These are phyloP conservation scores for Ustilago sp. DNA, from an alignment of 1,284 basidiomycete species.

Conservation along the genomic window DNA sequence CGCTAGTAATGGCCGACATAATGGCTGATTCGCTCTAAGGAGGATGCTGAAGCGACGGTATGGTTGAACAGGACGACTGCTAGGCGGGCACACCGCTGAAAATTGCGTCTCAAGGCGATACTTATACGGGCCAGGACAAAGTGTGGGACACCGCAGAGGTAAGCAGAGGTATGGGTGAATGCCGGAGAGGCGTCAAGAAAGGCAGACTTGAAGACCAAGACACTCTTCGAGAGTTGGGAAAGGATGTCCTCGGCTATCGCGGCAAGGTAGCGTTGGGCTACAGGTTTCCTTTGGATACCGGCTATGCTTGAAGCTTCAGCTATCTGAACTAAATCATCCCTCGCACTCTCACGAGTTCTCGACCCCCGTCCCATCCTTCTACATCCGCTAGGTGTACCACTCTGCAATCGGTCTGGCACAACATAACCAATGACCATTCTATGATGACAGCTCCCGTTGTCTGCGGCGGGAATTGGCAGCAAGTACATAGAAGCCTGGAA, in stretches of 20 bases:
- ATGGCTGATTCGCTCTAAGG: neutral
- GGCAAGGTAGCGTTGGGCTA: slow-evolving; percentile 8
- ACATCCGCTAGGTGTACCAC: neutral
- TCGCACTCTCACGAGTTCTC: neutral
- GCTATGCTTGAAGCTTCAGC: neutral
- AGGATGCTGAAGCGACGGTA: neutral
- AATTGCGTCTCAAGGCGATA: neutral
- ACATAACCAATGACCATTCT: neutral
- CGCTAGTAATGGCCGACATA: slow-evolving; percentile 31
- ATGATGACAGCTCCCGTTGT: neutral
- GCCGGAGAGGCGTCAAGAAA: no score
- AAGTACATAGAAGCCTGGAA: neutral
- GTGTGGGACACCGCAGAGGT: slow-evolving; percentile 31
- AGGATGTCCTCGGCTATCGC: slow-evolving; percentile 21
- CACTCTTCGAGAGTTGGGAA: neutral
- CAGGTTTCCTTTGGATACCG: neutral
- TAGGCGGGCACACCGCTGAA: neutral
- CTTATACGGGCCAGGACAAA: neutral
- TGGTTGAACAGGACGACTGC: neutral
- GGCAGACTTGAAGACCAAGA: no score
- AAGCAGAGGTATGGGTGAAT: neutral
- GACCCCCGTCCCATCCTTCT: neutral
- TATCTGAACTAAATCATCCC: neutral
- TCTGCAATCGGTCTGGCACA: neutral
- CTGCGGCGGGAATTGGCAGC: neutral